Conservation (phyloP, 2,329 filamentous ascomycete species). For the Parascedosporium putredinis region DNA sequence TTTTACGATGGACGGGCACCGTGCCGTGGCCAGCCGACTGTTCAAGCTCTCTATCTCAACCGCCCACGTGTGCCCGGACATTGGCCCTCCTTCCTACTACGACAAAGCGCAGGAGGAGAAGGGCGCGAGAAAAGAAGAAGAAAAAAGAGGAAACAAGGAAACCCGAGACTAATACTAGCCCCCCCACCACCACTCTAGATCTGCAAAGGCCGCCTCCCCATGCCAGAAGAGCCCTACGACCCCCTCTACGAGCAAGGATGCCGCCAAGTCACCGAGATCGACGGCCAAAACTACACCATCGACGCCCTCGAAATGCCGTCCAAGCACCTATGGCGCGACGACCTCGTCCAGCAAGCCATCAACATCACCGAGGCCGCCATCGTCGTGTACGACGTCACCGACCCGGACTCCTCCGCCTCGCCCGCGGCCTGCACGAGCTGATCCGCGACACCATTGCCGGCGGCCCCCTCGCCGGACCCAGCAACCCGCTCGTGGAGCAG, state of each 20-base stretch:
- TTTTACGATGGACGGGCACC: background rate
- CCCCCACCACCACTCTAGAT: constrained; percentile 21
- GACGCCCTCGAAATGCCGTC: constrained; percentile 27
- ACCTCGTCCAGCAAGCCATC: constrained; percentile 25
- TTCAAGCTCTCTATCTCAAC: background rate
- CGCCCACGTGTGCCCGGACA: background rate
- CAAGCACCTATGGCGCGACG: constrained; percentile 20
- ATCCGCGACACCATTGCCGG: constrained; percentile 11
- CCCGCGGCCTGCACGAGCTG: constrained; percentile 16
- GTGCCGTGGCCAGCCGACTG: background rate
- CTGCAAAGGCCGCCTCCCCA: constrained; percentile 19
- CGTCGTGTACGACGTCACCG: constrained; percentile 23
- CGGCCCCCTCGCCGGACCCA: background rate
- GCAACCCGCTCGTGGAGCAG: background rate
- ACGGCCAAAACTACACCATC: constrained; percentile 21
- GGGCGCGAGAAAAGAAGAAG: too few species aligned
- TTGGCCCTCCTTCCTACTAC: constrained; percentile 3
- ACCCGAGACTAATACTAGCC: constrained; percentile 1
- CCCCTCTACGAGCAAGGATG: constrained; percentile 21
- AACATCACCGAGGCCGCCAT: constrained; percentile 29
- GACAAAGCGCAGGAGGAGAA: too few species aligned
- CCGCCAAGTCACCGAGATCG: constrained; percentile 22
- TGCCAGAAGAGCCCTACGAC: constrained; percentile 15
- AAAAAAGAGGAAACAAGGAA: too few species aligned
- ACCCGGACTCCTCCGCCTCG: constrained; percentile 18